Evolutionary conservation across 1,139 yeast species (phyloP).

Genomic region (Suhomyces ambrosiae): DNA sequence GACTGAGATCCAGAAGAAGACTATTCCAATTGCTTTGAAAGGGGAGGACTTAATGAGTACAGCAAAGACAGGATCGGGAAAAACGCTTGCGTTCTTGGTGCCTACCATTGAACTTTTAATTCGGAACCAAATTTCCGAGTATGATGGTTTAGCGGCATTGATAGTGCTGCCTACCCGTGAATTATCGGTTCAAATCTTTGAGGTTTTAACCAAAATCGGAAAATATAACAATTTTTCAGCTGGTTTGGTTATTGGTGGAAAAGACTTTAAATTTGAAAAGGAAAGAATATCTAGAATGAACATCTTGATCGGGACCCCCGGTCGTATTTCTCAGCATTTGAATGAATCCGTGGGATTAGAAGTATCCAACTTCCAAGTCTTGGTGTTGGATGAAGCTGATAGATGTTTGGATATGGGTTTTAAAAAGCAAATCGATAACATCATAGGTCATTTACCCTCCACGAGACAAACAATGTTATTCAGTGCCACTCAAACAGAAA

Average conservation of each 20-base stretch:
- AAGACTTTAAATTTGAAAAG: conserved; percentile 83
- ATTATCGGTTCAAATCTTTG: conserved; percentile 90
- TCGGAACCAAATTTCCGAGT: conserved; percentile 78
- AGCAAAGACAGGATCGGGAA: conserved; percentile 96
- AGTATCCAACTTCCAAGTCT: conserved; percentile 72
- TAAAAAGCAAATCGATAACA: conserved; percentile 83
- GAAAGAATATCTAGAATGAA: conserved; percentile 85
- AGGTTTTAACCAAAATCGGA: conserved; percentile 85
- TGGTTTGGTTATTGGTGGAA: conserved; percentile 96
- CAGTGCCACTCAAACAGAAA: conserved; percentile 92
- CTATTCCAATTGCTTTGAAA: conserved; percentile 76
- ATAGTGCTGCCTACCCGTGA: conserved; percentile 94
- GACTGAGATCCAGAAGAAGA: conserved; percentile 83
- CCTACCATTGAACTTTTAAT: conserved; percentile 78
- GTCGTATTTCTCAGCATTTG: conserved; percentile 90
- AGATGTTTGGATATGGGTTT: conserved; percentile 97
- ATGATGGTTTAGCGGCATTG: conserved; percentile 91
- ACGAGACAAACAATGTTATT: conserved; percentile 86
- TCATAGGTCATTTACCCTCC: conserved; percentile 78
- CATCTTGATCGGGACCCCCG: conserved; percentile 94
- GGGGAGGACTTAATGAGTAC: conserved; percentile 89
- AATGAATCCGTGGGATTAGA: conserved; percentile 91
- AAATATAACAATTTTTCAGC: conserved; percentile 81
- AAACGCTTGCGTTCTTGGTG: conserved; percentile 85
- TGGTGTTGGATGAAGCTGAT: conserved; percentile 95